These are phyloP conservation scores for Aspergillus steynii DNA, from an alignment of 495 filamentous ascomycete genomes.

Conservation along the genomic window DNA sequence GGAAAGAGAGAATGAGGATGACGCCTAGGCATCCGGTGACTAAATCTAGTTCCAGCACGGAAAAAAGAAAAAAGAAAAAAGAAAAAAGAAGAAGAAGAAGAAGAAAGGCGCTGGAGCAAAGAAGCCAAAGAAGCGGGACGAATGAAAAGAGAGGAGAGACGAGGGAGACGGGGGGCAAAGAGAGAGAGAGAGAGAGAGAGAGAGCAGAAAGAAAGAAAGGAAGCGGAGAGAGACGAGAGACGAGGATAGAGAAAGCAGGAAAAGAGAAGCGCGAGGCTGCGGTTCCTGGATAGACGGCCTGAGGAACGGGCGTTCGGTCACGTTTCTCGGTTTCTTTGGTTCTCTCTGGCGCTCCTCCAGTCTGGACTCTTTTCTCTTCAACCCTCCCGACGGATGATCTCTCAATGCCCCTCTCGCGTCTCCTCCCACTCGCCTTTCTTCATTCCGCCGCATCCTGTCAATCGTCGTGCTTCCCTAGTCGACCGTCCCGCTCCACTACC, in stretches of 20 bases:
- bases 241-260: slow-evolving; percentile 3
- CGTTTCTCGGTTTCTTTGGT: neutral
- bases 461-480: too few species aligned
- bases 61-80: slow-evolving; percentile 4
- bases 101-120: neutral
- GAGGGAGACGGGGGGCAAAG: neutral
- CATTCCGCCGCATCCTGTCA: neutral
- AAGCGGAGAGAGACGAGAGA: slow-evolving; percentile 2
- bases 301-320: neutral
- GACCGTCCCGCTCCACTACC: slow-evolving; percentile 4
- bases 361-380: neutral
- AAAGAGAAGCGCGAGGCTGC: slow-evolving; percentile 11
- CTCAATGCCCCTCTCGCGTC: neutral
- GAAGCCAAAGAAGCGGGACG: neutral
- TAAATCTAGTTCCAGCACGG: neutral
- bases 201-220: neutral
- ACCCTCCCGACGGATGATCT: neutral
- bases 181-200: neutral
- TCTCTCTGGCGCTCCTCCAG: neutral
- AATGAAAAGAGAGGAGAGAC: neutral
- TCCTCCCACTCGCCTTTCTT: neutral
- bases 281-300: neutral
- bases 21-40: slow-evolving; percentile 31
- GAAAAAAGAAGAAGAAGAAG: neutral
- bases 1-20: slow-evolving; percentile 19